These are phyloP conservation scores for Suhomyces bolitotheri DNA, from an alignment of 1,139 yeast genomes.

Conservation along the genomic window DNA sequence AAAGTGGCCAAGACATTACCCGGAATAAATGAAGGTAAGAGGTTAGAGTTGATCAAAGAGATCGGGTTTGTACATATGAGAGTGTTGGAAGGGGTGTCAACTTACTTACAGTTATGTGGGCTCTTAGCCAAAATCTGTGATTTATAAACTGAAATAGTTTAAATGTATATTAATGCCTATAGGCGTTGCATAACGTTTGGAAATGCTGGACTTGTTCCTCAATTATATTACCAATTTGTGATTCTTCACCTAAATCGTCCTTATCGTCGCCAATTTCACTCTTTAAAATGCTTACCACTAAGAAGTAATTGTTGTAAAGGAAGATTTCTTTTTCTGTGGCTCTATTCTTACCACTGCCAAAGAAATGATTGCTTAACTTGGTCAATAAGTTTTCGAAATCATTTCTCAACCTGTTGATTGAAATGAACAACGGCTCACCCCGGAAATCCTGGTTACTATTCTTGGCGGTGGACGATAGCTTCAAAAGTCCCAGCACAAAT, in stretches of 20 bases:
- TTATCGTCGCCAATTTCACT: slow-evolving; percentile 45
- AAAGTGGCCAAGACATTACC: slow-evolving; percentile 78
- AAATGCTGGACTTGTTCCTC: slow-evolving; percentile 63
- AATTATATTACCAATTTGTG: slow-evolving; percentile 45
- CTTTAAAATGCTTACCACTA: slow-evolving; percentile 49
- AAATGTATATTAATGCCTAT: slow-evolving; percentile 25
- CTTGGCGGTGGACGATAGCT: slow-evolving; percentile 41
- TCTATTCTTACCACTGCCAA: slow-evolving; percentile 38
- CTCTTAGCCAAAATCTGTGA: slow-evolving; percentile 66
- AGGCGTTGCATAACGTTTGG: slow-evolving; percentile 60
- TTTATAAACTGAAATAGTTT: slow-evolving; percentile 2
- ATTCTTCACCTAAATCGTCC: slow-evolving; percentile 38
- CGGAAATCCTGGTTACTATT: slow-evolving; percentile 25
- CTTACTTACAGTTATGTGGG: slow-evolving; percentile 83
- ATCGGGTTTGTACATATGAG: slow-evolving; percentile 92
- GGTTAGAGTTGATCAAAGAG: slow-evolving; percentile 77
- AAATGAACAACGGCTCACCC: slow-evolving; percentile 72
- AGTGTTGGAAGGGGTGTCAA: slow-evolving; percentile 87
- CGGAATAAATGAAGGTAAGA: slow-evolving; percentile 61
- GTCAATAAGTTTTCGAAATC: slow-evolving; percentile 81
- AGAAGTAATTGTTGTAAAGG: slow-evolving; percentile 71
- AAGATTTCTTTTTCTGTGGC: slow-evolving; percentile 63
- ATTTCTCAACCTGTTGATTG: slow-evolving; percentile 66
- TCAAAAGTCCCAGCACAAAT: slow-evolving; percentile 69
- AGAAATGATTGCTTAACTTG: slow-evolving; percentile 52